Evolutionary conservation across 176 grass and related monocot species (phyloP), one percentile per base, ranked within the genome.

Genomic region (Dendrocalamus sinicus): DNA sequence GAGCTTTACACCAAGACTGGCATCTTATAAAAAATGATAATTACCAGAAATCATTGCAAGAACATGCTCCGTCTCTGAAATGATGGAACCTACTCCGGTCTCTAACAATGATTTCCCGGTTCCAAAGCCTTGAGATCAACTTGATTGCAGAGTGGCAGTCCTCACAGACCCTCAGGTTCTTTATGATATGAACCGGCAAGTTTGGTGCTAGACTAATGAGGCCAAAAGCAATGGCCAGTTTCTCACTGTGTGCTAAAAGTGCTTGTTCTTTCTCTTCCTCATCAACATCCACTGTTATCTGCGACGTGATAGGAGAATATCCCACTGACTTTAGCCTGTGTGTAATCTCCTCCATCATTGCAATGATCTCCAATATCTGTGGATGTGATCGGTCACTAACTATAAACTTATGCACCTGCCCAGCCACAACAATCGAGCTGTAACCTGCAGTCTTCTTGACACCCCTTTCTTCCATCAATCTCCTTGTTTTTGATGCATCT

Each of bases 1-100:
- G 22, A 23, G 24, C 19, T 83, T 76, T 78, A 57, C 48, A 83
- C 35, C 48, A 78, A 55, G 13, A 83, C 35, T 47, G 73, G n/a
- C 6, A 52, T 39, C 13, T 63, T 72, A 63, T 23, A 32, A 32
- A 24, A 54, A 86, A 51, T n/a, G 20, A 10, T 46, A 79, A 67
- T 91, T 70, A 97, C 89, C 92, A 97, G 86, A 95, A 95, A 78
- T 91, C 86, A 72, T 91, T 90, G 83, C 92, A 97, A 35, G 95
- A 97, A 85, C 95, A 97, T 76, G 44, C 4, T 28, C 84, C 90
- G 1, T 84, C 75, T 80, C 54, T 89, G 81, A 91, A 92, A 89
- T 97, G 90, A 28, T 97, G 95, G 68, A 97, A 97, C 77, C 90
- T 85, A 45, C 88, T 94, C 40, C 90, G 70, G 63, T 97, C 92